Base-by-base conservation (phyloP, 1,139 yeast species). In the Hemisphaericaspora xylanilytica region DNA sequence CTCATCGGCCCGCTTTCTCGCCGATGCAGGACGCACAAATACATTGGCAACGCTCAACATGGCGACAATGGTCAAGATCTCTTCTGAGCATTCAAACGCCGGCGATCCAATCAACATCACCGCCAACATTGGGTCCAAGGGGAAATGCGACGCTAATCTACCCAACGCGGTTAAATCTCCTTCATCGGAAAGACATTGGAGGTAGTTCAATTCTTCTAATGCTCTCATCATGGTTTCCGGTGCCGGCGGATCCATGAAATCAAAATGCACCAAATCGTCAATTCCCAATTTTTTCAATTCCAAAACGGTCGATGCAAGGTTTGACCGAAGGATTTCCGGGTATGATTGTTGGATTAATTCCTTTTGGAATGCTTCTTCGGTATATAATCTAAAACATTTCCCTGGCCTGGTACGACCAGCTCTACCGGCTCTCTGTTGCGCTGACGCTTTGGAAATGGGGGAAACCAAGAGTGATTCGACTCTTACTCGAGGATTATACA, bases 191-290 rank as follows among this genome's bases (percentile, higher is more conserved):
- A 92, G 74, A 67, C 97, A 92, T 20, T 83, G 82, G 45, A 92
- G 71, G 58, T 88, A 92, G 58, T 92, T 90, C 56, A 92, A 75
- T 62, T 92, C 98, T 63, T 92, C 98, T 50, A 92, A 70, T 0
- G 98, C 97, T 60, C 97, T 78, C 97, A 92, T 90, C 98, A 92
- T 92, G 7, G 98, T 92, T 63, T 92, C 98, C 4, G 97, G 97
- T 1, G 98, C 97, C n/a, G 98, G 98, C 7, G 98, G 97, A 58
- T 92, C 98, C 96, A 92, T 92, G 56, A 92, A 92, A 61, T 92
- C 98, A 58, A 92, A 92, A 63, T 92, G 97, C 24, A 92, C 98
- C 58, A 92, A 77, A 63, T 92, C 98, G 58, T 92, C 96, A 49
- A 92, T 78, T 15, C 97, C 97, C 45, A 92, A 75, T 63, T 92